Evolutionary conservation across 2,329 filamentous ascomycete species (phyloP).

Genomic region (Madurella mycetomatis): DNA sequence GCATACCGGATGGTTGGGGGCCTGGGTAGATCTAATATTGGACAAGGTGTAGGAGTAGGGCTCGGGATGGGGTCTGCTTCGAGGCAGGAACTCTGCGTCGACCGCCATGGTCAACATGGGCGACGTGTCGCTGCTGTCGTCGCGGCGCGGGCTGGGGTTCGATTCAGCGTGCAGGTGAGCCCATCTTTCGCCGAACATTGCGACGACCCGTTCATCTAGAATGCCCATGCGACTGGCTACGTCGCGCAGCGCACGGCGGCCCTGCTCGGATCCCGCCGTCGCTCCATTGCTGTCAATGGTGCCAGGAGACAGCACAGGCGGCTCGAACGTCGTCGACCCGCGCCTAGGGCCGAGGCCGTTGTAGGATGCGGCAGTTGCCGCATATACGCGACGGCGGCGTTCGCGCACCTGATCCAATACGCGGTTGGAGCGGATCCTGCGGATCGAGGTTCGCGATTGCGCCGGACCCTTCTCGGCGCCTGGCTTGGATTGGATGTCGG

Average conservation of each 20-base stretch:
- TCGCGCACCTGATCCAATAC: constrained; percentile 20
- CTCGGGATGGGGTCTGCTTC: constrained; percentile 11
- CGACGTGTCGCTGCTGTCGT: constrained; percentile 6
- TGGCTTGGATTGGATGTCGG: constrained; percentile 28
- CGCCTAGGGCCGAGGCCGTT: constrained; percentile 2
- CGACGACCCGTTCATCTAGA: constrained; percentile 19
- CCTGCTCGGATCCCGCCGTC: constrained; percentile 3
- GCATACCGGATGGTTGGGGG: constrained; percentile 15
- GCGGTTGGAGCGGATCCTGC: constrained; percentile 20
- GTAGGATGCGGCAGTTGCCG: constrained; percentile 8
- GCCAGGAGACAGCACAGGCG: neutral
- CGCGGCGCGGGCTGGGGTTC: constrained; percentile 15
- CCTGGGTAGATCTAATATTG: constrained; percentile 21
- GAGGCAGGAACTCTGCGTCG: constrained; percentile 15
- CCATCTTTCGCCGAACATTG: constrained; percentile 26
- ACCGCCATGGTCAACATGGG: constrained; percentile 14
- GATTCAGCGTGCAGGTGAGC: constrained; percentile 26
- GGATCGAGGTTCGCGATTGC: constrained; percentile 28
- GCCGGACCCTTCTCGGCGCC: constrained; percentile 24
- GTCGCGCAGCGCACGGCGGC: constrained; percentile 7
- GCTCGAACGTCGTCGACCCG: neutral
- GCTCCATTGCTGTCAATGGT: constrained; percentile 2
- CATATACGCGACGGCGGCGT: constrained; percentile 22
- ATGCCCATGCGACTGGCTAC: neutral
- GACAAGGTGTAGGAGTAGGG: constrained; percentile 19